Conservation (phyloP, 1,284 basidiomycete species). For the Sporisorium sorghi region DNA sequence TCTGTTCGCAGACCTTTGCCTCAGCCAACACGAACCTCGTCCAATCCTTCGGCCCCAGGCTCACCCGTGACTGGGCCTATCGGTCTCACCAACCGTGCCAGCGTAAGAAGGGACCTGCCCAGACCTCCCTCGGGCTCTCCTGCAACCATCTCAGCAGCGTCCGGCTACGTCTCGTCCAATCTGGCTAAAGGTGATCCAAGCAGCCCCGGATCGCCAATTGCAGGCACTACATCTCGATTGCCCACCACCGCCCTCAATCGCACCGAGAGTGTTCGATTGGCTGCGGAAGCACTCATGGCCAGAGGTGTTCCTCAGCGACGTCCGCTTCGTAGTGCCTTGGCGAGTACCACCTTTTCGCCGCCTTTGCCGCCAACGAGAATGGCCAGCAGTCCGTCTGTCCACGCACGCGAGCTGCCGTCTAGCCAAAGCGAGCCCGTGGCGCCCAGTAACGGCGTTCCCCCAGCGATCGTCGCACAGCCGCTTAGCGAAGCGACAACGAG, state of each 20-base stretch:
- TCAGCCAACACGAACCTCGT: conserved; percentile 43
- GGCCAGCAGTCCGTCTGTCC: conserved; percentile 12
- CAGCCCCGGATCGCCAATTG: conserved; percentile 31
- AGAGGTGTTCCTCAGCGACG: conserved; percentile 53
- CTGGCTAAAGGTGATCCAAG: conserved; percentile 17
- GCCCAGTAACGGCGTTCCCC: conserved; percentile 3
- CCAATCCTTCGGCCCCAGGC: conserved; percentile 38
- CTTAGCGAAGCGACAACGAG: conserved; percentile 8
- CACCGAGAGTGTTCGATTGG: conserved; percentile 55
- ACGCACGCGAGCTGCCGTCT: conserved; percentile 20
- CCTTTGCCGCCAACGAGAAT: conserved; percentile 29
- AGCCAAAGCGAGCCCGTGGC: conserved; percentile 47
- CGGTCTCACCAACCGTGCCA: conserved; percentile 29
- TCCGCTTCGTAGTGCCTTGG: conserved; percentile 39
- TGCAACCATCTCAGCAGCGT: conserved; percentile 36
- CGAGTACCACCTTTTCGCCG: conserved; percentile 46
- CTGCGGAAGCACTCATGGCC: conserved; percentile 63
- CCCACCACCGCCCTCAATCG: conserved; percentile 44
- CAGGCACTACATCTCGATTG: conserved; percentile 25
- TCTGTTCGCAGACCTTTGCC: conserved; percentile 45
- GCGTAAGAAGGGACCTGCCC: conserved; percentile 43
- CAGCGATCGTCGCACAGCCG: background rate
- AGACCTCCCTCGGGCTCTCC: conserved; percentile 38
- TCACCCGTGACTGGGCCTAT: conserved; percentile 24
- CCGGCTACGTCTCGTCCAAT: conserved; percentile 20